Evolutionary conservation across 345 rosid genomes (phyloP).

Genomic region (Rhizophora mangle): DNA sequence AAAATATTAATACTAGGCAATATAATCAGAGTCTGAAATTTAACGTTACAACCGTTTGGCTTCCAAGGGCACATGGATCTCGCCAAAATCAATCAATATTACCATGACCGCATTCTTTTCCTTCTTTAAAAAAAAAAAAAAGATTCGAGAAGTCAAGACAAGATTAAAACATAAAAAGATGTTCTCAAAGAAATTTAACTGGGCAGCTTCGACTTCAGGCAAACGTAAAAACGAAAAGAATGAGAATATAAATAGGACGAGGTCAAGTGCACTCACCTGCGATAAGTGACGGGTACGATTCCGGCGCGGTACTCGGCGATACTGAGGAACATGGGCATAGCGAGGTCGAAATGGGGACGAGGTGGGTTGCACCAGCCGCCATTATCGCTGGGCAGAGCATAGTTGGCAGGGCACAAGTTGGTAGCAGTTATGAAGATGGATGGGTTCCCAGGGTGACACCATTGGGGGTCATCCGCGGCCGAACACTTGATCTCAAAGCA

Average conservation of each 20-base stretch:
- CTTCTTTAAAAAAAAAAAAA: too few relatives aligned
- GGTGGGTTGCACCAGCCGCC: constrained; percentile 99
- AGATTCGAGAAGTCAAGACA: too few relatives aligned
- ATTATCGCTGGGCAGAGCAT: constrained; percentile 67
- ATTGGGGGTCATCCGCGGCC: constrained; percentile 52
- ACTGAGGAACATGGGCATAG: constrained; percentile 99
- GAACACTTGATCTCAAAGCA: constrained; percentile 87
- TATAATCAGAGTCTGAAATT: background rate
- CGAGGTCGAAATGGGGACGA: constrained; percentile 91
- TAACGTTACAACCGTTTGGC: background rate
- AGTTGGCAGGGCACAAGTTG: constrained; percentile 96
- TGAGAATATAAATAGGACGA: background rate
- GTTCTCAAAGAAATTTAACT: too few relatives aligned
- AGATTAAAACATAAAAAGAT: too few relatives aligned
- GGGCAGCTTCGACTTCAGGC: too few relatives aligned
- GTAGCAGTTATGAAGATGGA: constrained; percentile 83
- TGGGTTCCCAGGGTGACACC: constrained; percentile 83
- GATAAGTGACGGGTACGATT: constrained; percentile 80
- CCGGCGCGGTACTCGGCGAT: constrained; percentile 91
- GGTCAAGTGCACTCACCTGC: constrained; percentile 44
- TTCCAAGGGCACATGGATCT: background rate
- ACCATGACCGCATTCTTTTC: too few relatives aligned
- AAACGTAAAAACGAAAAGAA: background rate
- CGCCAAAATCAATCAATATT: too few relatives aligned
- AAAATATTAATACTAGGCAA: background rate